Evolutionary conservation across 2,329 filamentous ascomycete species (phyloP).

Genomic region (Lachnellula arida): DNA sequence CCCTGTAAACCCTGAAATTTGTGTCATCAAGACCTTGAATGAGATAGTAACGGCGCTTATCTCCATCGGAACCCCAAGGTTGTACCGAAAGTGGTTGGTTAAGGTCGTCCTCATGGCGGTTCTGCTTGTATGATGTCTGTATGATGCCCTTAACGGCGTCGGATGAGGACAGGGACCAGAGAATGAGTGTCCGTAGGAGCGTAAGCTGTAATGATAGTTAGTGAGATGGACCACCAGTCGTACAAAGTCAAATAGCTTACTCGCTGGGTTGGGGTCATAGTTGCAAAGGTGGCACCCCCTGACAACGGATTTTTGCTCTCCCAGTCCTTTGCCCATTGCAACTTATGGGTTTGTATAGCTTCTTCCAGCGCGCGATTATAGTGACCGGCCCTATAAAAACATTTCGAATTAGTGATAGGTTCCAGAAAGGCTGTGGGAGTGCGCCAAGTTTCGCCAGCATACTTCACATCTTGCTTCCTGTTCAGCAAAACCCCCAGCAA

Average conservation of each 20-base stretch:
- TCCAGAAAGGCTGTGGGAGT: neutral
- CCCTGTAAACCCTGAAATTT: conserved; percentile 86
- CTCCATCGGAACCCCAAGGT: conserved; percentile 82
- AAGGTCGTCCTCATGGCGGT: conserved; percentile 68
- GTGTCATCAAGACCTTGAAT: conserved; percentile 94
- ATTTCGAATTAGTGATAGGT: conserved; percentile 17
- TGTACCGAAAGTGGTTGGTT: conserved; percentile 89
- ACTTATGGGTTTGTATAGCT: conserved; percentile 76
- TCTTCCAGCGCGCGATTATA: conserved; percentile 93
- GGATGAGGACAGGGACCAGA: conserved; percentile 88
- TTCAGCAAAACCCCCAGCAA: conserved; percentile 85
- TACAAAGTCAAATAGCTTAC: conserved; percentile 45
- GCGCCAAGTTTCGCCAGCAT: conserved; percentile 38
- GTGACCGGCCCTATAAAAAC: conserved; percentile 68
- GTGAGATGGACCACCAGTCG: neutral
- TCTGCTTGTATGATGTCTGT: conserved; percentile 83
- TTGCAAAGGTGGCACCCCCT: conserved; percentile 74
- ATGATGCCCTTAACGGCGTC: conserved; percentile 77
- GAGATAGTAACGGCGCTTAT: conserved; percentile 89
- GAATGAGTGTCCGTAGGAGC: conserved; percentile 73
- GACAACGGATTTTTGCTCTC: conserved; percentile 75
- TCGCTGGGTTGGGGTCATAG: conserved; percentile 75
- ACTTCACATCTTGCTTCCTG: conserved; percentile 99
- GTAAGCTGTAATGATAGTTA: conserved; percentile 56
- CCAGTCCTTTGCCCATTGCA: conserved; percentile 87